These are phyloP conservation scores for Zymoseptoria tritici DNA, from an alignment of 2,329 filamentous ascomycete genomes.

Conservation along the genomic window DNA sequence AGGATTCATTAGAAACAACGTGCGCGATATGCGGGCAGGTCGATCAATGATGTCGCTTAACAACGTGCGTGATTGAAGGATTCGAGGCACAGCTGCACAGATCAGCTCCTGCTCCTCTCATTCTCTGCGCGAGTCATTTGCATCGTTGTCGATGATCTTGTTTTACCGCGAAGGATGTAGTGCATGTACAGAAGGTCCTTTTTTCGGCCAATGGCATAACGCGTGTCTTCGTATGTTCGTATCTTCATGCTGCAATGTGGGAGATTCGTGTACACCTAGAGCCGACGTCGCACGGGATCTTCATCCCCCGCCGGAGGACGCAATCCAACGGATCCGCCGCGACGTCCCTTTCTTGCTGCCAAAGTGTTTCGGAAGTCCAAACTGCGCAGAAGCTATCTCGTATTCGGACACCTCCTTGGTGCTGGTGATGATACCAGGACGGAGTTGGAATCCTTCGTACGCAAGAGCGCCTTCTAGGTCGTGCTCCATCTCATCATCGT, in stretches of 20 bases:
- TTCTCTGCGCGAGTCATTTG: neutral
- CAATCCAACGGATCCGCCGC: neutral
- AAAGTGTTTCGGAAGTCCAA: constrained; percentile 22
- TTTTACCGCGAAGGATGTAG: neutral
- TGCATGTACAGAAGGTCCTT: neutral
- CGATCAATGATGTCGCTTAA: neutral
- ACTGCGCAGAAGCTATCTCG: constrained; percentile 16
- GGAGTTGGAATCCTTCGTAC: constrained; percentile 14
- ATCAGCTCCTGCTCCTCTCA: neutral
- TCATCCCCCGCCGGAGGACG: neutral
- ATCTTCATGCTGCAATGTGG: neutral
- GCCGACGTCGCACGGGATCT: neutral
- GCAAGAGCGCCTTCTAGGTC: constrained; percentile 15
- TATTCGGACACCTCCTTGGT: constrained; percentile 19
- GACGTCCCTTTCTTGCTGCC: constrained; percentile 11
- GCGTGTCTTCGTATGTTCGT: neutral
- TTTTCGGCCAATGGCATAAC: neutral
- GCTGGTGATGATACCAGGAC: constrained; percentile 8
- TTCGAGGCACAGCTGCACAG: neutral
- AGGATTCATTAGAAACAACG: neutral
- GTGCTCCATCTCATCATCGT: constrained; percentile 15
- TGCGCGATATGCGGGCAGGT: neutral
- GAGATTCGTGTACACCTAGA: neutral
- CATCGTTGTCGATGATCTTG: neutral
- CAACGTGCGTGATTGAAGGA: neutral